Evolutionary conservation across 805 yeast species (phyloP), one percentile per base, ranked within the genome.

Genomic region (Starmerella lactis-condensi): DNA sequence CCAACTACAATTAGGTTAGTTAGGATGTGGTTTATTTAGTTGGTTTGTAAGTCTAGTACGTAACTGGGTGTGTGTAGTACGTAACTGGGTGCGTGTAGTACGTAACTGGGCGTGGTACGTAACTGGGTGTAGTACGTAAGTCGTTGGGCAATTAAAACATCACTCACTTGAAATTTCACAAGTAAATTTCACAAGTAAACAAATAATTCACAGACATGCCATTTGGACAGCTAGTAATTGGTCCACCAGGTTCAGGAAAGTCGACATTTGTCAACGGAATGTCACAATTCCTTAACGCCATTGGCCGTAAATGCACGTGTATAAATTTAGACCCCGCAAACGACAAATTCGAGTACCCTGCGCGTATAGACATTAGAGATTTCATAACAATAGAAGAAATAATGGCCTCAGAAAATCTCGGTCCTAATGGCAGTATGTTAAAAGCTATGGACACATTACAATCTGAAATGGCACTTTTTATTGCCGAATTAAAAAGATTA

Each of bases 211-310:
- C n/a, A n/a, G n/a, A n/a, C n/a, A 43, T 37, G 42, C 40, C 40
- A 22, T 53, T 77, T 53, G 94, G 92, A 3, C 94, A 89, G 55
- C 68, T 89, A 7, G 83, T 85, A 7, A 81, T 89, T 23, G 99
- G 99, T 0, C 96, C 98, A 0, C 99, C 99, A 1, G 99, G 98
- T 1, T 67, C 93, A 0, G 99, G 99, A 1, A 89, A 89, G 48
- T 78, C 94, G 0, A 91, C 98, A 0, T 89, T 79, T 51, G 83
- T 95, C 52, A 62, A 72, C 51, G 99, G 98, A 26, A 59, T 85
- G 71, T 67, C 67, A 40, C 96, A 89, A 58, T 89, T 89, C 53
- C 64, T 85, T 45, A 75, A 77, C 37, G 93, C 96, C 2, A 82
- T 91, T 31, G 99, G 99, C 5, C 61, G 99, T 37, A 75, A 78